These are phyloP conservation scores for Abrus precatorius DNA, from an alignment of 306 rosid genomes.

Conservation along the genomic window DNA sequence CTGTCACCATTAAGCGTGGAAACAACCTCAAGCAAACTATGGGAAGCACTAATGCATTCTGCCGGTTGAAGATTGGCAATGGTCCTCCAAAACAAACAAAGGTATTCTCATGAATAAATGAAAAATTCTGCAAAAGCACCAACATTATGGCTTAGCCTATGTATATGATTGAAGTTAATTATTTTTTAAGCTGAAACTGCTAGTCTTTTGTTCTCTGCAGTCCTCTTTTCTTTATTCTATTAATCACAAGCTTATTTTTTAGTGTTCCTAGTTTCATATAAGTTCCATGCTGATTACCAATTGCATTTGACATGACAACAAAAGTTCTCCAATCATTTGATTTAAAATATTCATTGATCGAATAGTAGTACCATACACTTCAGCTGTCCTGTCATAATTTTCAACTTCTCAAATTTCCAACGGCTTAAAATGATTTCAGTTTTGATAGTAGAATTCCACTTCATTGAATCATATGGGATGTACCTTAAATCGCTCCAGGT, in stretches of 20 bases:
- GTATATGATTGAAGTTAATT: slow-evolving; percentile 19
- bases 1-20: slow-evolving; percentile 92
- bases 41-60: slow-evolving; percentile 97
- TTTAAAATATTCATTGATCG: slow-evolving; percentile 7
- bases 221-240: not conserved
- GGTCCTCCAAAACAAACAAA: slow-evolving; percentile 97
- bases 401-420: slow-evolving; percentile 19
- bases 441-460: slow-evolving; percentile 16
- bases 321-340: slow-evolving; percentile 21
- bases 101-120: slow-evolving; percentile 59
- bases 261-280: slow-evolving; percentile 12
- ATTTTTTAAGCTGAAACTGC: slow-evolving; percentile 5
- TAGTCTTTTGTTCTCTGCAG: slow-evolving; percentile 5
- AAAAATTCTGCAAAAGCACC: slow-evolving; percentile 30
- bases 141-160: slow-evolving; percentile 36
- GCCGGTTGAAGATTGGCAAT: slow-evolving; percentile 89
- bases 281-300: slow-evolving; percentile 3
- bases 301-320: not conserved
- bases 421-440: not conserved
- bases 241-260: slow-evolving; percentile 1
- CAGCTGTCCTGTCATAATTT: slow-evolving; percentile 23
- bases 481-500: slow-evolving; percentile 4
- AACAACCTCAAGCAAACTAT: slow-evolving; percentile 92
- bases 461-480: not conserved
- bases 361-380: not conserved